Evolutionary conservation across 2,329 filamentous ascomycete genomes (phyloP).

Genomic region (Clarireedia hainanense): DNA sequence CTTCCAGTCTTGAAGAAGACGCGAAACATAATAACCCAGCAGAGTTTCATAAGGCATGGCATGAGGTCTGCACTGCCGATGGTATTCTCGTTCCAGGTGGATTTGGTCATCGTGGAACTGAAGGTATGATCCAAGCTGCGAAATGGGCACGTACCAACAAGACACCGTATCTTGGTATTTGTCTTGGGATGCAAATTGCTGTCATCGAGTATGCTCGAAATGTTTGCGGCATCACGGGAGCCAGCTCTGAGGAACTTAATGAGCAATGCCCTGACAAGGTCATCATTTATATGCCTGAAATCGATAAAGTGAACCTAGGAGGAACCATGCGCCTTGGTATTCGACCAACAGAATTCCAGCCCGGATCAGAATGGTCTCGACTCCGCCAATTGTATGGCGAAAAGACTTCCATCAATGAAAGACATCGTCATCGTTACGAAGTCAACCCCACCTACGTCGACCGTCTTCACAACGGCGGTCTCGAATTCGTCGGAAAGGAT

Average conservation of each 20-base stretch:
- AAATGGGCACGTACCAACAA: conserved; percentile 79
- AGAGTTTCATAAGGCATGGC: conserved; percentile 80
- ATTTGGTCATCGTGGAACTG: conserved; percentile 67
- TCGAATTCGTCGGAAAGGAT: conserved; percentile 74
- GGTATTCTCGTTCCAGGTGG: conserved; percentile 52
- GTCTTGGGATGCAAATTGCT: conserved; percentile 67
- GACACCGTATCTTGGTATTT: conserved; percentile 80
- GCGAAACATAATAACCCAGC: conserved; percentile 55
- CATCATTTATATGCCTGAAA: conserved; percentile 90
- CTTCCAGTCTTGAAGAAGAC: conserved; percentile 69
- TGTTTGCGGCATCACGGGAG: conserved; percentile 53
- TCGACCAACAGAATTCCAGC: conserved; percentile 67
- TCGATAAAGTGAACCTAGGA: conserved; percentile 66
- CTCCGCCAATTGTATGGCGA: conserved; percentile 67
- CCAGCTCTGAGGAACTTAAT: conserved; percentile 25
- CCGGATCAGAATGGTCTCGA: conserved; percentile 51
- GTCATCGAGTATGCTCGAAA: conserved; percentile 83
- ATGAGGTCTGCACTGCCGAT: conserved; percentile 62
- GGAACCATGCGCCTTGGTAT: conserved; percentile 78
- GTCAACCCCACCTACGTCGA: conserved; percentile 76
- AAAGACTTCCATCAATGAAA: conserved; percentile 52
- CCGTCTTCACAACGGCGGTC: conserved; percentile 56
- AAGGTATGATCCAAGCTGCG: conserved; percentile 86
- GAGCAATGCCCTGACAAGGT: conserved; percentile 33
- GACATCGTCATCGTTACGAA: conserved; percentile 85